Evolutionary conservation across 2,329 filamentous ascomycete genomes (phyloP).

Genomic region (Beauveria asiatica): DNA sequence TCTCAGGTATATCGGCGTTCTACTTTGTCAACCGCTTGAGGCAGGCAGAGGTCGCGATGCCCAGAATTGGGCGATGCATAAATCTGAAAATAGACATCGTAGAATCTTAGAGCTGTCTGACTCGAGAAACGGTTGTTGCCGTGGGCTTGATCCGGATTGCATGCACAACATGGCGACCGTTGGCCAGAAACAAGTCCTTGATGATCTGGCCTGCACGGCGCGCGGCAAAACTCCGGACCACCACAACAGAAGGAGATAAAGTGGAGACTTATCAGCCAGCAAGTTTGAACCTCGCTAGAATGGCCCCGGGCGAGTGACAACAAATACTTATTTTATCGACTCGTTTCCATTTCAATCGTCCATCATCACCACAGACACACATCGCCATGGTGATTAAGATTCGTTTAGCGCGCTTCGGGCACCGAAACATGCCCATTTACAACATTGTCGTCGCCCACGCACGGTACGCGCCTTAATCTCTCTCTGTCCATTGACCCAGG

Average conservation of each 20-base stretch:
- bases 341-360: background rate
- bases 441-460: slow-evolving; percentile 96
- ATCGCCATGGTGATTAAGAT: slow-evolving; percentile 82
- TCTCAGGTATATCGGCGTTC: no score
- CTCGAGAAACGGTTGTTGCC: background rate
- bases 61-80: background rate
- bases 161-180: background rate
- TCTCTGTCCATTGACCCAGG: no score
- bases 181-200: no score
- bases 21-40: no score
- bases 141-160: background rate
- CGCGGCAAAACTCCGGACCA: slow-evolving; percentile 30
- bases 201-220: background rate
- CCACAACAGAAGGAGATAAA: background rate
- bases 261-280: background rate
- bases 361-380: background rate
- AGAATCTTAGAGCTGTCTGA: background rate
- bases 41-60: background rate
- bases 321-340: background rate
- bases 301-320: background rate
- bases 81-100: background rate
- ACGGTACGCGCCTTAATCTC: slow-evolving; percentile 46
- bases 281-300: background rate
- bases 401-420: slow-evolving; percentile 87
- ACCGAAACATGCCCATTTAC: slow-evolving; percentile 82